These are phyloP conservation scores for Striga asiatica DNA, from an alignment of 257 asterid species.

Conservation along the genomic window DNA sequence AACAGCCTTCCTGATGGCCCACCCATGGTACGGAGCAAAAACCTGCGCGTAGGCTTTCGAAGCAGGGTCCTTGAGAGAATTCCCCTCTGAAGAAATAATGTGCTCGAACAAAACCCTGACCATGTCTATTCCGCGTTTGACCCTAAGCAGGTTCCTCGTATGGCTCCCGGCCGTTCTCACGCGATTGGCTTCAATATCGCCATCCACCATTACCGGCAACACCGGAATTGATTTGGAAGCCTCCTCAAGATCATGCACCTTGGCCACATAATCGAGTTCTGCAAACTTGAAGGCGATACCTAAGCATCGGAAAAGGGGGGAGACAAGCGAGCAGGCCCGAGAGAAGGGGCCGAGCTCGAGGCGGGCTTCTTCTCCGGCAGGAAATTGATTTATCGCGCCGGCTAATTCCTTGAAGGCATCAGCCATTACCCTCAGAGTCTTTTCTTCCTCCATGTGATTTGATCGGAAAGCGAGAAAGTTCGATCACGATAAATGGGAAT, in stretches of 20 bases:
- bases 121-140: slow-evolving; percentile 93
- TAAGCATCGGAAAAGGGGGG: slow-evolving; percentile 89
- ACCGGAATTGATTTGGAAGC: slow-evolving; percentile 58
- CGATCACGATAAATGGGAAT: no score
- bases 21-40: slow-evolving; percentile 84
- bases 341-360: slow-evolving; percentile 59
- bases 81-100: slow-evolving; percentile 52
- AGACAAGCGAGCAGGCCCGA: slow-evolving; percentile 70
- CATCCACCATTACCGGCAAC: slow-evolving; percentile 61
- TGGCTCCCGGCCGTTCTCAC: slow-evolving; percentile 78
- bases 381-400: slow-evolving; percentile 23
- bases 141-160: slow-evolving; percentile 81
- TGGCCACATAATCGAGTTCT: slow-evolving; percentile 79
- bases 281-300: slow-evolving; percentile 97
- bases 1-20: slow-evolving; percentile 90
- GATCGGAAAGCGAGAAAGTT: slow-evolving; percentile 13
- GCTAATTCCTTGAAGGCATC: slow-evolving; percentile 65
- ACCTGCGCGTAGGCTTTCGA: slow-evolving; percentile 82
- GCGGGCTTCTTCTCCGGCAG: slow-evolving; percentile 36
- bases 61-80: slow-evolving; percentile 73
- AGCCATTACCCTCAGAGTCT: slow-evolving; percentile 60
- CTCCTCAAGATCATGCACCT: slow-evolving; percentile 65
- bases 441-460: slow-evolving; percentile 34
- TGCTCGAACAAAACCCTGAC: slow-evolving; percentile 81
- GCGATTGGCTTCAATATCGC: slow-evolving; percentile 57